Conservation (phyloP, 768 basidiomycete species). For the Leccinum rimulosum region DNA sequence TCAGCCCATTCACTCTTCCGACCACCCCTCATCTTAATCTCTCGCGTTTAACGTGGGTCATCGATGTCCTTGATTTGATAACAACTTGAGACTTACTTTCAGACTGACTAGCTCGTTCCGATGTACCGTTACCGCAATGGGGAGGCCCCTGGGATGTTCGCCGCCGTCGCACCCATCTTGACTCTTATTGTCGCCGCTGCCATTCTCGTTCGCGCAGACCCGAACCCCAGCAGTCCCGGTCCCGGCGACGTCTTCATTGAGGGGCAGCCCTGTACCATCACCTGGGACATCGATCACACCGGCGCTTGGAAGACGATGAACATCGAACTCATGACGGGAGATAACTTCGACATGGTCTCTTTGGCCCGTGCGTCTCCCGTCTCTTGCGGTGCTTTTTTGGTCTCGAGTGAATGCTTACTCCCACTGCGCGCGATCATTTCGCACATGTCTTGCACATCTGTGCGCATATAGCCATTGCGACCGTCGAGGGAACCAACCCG, state of each 20-base stretch:
- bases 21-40: constrained; percentile 11
- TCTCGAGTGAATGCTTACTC: background rate
- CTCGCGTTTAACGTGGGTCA: constrained; percentile 3
- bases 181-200: constrained; percentile 27
- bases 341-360: constrained; percentile 66
- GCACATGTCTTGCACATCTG: background rate
- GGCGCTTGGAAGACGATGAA: constrained; percentile 68
- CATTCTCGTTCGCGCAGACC: constrained; percentile 49
- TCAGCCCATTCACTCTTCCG: background rate
- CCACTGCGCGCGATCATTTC: background rate
- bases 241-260: constrained; percentile 58
- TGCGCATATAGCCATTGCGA: constrained; percentile 52
- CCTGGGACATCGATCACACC: constrained; percentile 58
- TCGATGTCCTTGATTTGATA: background rate
- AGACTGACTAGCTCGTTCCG: background rate
- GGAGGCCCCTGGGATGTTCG: constrained; percentile 16
- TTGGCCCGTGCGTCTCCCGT: constrained; percentile 53
- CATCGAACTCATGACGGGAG: constrained; percentile 80
- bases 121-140: constrained; percentile 8
- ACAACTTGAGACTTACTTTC: background rate
- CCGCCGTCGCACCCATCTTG: constrained; percentile 10
- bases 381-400: background rate
- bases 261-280: constrained; percentile 52
- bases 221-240: constrained; percentile 55
- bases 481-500: constrained; percentile 58